Conservation (phyloP, 371 early-diverging fungal genomes). For the Mortierella sp. region DNA sequence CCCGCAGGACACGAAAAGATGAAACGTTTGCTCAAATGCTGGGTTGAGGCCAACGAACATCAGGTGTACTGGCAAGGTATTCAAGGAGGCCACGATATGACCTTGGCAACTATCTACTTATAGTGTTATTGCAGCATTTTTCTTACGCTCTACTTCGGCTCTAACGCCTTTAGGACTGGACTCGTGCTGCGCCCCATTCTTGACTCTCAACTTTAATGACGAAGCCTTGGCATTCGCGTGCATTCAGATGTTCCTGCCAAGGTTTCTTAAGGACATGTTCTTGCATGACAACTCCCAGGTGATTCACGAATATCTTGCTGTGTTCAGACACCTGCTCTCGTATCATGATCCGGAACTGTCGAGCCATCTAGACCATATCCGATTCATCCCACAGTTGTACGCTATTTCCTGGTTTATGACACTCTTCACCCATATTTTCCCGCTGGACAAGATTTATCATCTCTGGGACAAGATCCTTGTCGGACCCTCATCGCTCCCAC, state of each 20-base stretch:
- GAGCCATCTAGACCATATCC: slow-evolving; percentile 70
- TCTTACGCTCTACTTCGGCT: not conserved
- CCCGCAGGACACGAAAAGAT: slow-evolving; percentile 79
- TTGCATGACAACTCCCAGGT: slow-evolving; percentile 75
- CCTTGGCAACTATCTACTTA: too few species aligned
- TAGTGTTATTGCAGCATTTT: too few species aligned
- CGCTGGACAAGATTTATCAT: slow-evolving; percentile 81
- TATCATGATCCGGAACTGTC: slow-evolving; percentile 84
- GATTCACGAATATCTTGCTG: slow-evolving; percentile 73
- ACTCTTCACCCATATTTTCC: slow-evolving; percentile 84
- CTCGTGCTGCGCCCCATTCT: slow-evolving; percentile 82
- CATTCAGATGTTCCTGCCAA: slow-evolving; percentile 72
- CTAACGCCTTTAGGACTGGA: slow-evolving; percentile 80
- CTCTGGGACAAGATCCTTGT: slow-evolving; percentile 83
- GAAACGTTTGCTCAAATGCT: slow-evolving; percentile 74
- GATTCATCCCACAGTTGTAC: slow-evolving; percentile 79
- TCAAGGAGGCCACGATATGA: not conserved
- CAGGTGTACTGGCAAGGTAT: slow-evolving; percentile 93
- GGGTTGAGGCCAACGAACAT: slow-evolving; percentile 71
- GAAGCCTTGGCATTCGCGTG: slow-evolving; percentile 79
- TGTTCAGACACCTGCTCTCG: slow-evolving; percentile 72
- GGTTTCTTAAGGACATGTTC: slow-evolving; percentile 76
- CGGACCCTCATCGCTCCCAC: slow-evolving; percentile 70
- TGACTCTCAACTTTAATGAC: slow-evolving; percentile 78
- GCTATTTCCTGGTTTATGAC: slow-evolving; percentile 91